These are phyloP conservation scores for Diacronema lutheri DNA, from an alignment of 78 protist species.

Conservation along the genomic window DNA sequence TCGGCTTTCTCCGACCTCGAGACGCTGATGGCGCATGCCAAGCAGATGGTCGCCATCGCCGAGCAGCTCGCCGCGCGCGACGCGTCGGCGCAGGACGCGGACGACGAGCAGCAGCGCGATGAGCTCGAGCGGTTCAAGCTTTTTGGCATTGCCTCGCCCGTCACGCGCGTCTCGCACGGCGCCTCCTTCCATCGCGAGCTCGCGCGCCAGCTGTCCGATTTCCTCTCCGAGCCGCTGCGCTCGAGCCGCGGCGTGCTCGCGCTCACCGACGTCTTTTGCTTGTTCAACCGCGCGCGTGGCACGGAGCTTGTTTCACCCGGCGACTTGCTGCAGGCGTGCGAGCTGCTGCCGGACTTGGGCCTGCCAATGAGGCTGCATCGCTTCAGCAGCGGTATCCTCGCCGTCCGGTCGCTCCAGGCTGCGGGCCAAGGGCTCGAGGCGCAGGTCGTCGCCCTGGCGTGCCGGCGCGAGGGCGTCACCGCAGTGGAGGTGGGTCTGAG, in stretches of 20 bases:
- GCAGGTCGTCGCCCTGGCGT: too few species aligned
- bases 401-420: too few species aligned
- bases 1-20: too few species aligned
- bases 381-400: too few species aligned
- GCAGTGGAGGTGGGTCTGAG: too few species aligned
- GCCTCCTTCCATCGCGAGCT: slow-evolving; percentile 32
- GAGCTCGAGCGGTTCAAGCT: background rate
- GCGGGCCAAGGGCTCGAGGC: too few species aligned
- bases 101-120: background rate
- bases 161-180: slow-evolving; percentile 20
- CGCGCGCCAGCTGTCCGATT: slow-evolving; percentile 52
- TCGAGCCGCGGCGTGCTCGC: slow-evolving; percentile 45
- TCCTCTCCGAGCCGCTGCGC: slow-evolving; percentile 24
- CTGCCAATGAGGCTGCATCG: too few species aligned
- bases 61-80: background rate
- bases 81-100: background rate
- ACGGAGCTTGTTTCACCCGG: slow-evolving; percentile 56
- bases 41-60: slow-evolving; percentile 6
- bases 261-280: slow-evolving; percentile 54
- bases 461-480: too few species aligned
- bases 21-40: background rate
- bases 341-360: background rate
- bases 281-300: slow-evolving; percentile 72
- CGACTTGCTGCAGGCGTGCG: slow-evolving; percentile 37
- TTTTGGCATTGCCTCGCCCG: slow-evolving; percentile 43